Conservation (phyloP, 129 eudicot genomes). For the Escallonia herrerae region DNA sequence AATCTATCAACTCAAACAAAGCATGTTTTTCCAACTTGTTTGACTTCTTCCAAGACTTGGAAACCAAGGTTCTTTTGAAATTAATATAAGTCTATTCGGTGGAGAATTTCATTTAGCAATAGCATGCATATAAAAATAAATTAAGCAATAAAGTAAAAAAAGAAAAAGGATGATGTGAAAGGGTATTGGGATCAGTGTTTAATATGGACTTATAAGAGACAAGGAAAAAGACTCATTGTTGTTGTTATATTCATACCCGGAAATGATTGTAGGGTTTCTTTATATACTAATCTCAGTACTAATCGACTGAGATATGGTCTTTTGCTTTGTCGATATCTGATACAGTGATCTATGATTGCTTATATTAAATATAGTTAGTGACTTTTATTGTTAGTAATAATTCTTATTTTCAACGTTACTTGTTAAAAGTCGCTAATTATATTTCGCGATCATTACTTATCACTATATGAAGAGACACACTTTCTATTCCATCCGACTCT, state of each 20-base stretch:
- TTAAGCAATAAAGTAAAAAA: constrained; percentile 3
- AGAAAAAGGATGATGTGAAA: constrained; percentile 1
- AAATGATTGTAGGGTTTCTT: constrained; percentile 18
- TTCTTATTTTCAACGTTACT: too few relatives aligned
- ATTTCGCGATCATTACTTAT: too few relatives aligned
- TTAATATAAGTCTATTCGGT: not conserved
- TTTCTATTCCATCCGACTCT: too few relatives aligned
- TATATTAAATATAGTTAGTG: too few relatives aligned
- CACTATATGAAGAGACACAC: too few relatives aligned
- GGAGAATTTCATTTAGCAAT: not conserved
- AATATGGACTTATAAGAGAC: not conserved
- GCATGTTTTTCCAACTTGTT: too few relatives aligned
- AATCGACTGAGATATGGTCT: constrained; percentile 6
- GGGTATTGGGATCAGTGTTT: constrained; percentile 17
- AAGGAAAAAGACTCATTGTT: not conserved
- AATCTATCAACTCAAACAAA: too few relatives aligned
- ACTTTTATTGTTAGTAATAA: too few relatives aligned
- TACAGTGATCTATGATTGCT: too few relatives aligned
- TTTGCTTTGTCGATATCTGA: not conserved
- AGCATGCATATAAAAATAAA: constrained; percentile 7
- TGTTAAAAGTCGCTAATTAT: too few relatives aligned
- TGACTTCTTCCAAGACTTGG: too few relatives aligned
- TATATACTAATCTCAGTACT: not conserved
- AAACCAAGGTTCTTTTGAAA: not conserved
- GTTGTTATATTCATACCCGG: constrained; percentile 10